Base-by-base conservation (phyloP, 768 basidiomycete species). In the Xerocomus potaroensis region DNA sequence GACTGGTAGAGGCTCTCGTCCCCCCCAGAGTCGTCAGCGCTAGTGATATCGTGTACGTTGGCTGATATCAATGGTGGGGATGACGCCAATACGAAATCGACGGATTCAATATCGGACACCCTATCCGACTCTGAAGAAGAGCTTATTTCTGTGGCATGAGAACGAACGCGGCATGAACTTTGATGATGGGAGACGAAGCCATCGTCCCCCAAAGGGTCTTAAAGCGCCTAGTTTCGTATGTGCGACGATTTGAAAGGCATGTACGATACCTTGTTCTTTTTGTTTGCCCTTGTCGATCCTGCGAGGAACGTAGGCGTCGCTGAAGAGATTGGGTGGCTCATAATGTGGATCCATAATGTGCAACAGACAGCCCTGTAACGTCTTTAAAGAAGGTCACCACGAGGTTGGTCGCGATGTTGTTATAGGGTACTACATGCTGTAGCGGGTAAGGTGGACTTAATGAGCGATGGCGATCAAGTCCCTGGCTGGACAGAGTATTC, bases 271-370 rank as follows among this genome's bases (percentile, higher is more conserved):
- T 24, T 55, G 43, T 0, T 49, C 59, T 34, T 50, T 59, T 46
- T 14, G 43, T 33, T 59, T 58, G 5, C 59, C 59, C 31, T 59
- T 59, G 41, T 59, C 58, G 15, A 45, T 8, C 21, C 18, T 48
- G 8, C 15, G 41, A 14, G 59, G 30, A 50, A 37, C 9, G 19
- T 39, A 21, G 21, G 0, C 15, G 11, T 46, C 6, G 3, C 2
- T 1, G 11, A 60, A 61, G 18, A 55, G 7, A 9, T 50, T 33
- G 21, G 53, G 59, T 15, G 56, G 56, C 44, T 29, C 46, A 8
- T 33, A 19, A 9, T 24, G 4, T 32, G 34, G 16, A 9, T 55
- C 24, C 58, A 60, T 60, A 33, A 47, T 10, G 37, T 33, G 32
- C 18, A 14, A 38, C 36, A 1, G 21, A 30, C 11, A 23, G 12